These are phyloP conservation scores for Boletus vinaceobasis DNA, from an alignment of 768 basidiomycete species.

Conservation along the genomic window DNA sequence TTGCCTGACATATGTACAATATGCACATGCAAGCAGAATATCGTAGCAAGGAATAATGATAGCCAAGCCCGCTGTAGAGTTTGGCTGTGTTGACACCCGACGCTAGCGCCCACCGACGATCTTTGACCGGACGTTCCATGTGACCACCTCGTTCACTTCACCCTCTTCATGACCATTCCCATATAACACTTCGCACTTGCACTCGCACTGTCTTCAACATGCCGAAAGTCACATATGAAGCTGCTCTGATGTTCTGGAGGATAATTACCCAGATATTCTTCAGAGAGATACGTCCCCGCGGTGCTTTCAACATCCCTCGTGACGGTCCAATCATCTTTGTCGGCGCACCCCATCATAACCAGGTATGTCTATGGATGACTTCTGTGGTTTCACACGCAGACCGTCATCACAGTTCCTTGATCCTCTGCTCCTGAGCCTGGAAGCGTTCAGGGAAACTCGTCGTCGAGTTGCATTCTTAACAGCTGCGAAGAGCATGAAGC, in stretches of 20 bases:
- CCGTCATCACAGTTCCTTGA: slow-evolving; percentile 74
- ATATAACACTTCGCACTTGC: slow-evolving; percentile 4
- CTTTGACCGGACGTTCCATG: background rate
- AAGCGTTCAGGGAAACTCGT: slow-evolving; percentile 80
- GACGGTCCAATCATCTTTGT: slow-evolving; percentile 92
- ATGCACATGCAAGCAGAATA: slow-evolving; percentile 23
- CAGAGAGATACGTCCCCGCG: slow-evolving; percentile 89
- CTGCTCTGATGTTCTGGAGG: slow-evolving; percentile 81
- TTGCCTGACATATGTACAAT: slow-evolving; percentile 30
- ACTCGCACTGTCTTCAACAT: slow-evolving; percentile 12
- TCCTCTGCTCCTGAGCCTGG: slow-evolving; percentile 77
- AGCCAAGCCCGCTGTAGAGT: slow-evolving; percentile 4
- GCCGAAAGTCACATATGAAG: slow-evolving; percentile 52
- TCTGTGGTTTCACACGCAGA: slow-evolving; percentile 11
- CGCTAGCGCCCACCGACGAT: background rate
- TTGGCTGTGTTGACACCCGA: slow-evolving; percentile 28
- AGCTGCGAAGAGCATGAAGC: slow-evolving; percentile 85
- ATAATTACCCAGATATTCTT: slow-evolving; percentile 91
- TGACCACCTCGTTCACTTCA: background rate
- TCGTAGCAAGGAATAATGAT: slow-evolving; percentile 20
- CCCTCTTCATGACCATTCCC: slow-evolving; percentile 10
- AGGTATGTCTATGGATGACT: slow-evolving; percentile 43
- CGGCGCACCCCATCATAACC: slow-evolving; percentile 89
- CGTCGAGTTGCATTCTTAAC: slow-evolving; percentile 83
- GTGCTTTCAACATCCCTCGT: slow-evolving; percentile 90